These are phyloP conservation scores for Sporothrix phasma DNA, from an alignment of 2,329 filamentous ascomycete genomes.

Conservation along the genomic window DNA sequence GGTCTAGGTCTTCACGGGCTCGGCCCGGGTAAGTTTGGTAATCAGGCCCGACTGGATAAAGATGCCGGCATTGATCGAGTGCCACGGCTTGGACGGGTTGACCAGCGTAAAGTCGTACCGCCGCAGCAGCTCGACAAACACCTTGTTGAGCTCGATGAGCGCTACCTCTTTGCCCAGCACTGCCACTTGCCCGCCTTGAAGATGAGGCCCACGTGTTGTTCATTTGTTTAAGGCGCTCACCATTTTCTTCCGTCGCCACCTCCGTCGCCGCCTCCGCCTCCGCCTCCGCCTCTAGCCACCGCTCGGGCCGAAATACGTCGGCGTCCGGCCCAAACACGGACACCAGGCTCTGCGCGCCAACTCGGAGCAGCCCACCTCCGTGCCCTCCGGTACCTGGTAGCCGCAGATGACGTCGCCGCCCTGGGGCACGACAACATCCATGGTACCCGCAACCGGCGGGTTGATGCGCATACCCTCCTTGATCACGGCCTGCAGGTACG, in stretches of 20 bases:
- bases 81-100: constrained; percentile 21
- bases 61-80: constrained; percentile 23
- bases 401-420: constrained; percentile 31
- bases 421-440: constrained; percentile 27
- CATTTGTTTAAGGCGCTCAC: constrained; percentile 21
- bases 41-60: constrained; percentile 24
- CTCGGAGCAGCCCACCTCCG: constrained; percentile 34
- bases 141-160: constrained; percentile 33
- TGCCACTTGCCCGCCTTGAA: constrained; percentile 32
- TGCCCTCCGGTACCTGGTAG: constrained; percentile 36
- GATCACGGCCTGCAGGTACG: constrained; percentile 41
- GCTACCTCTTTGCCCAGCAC: constrained; percentile 36
- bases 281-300: constrained; percentile 32
- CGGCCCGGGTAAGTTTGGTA: constrained; percentile 22
- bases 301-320: constrained; percentile 34
- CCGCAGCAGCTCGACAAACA: constrained; percentile 21
- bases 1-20: neutral
- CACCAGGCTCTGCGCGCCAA: constrained; percentile 32
- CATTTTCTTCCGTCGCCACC: constrained; percentile 16
- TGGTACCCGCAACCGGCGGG: constrained; percentile 31
- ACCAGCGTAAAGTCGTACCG: constrained; percentile 23
- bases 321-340: constrained; percentile 30
- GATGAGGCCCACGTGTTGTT: constrained; percentile 24
- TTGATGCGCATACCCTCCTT: constrained; percentile 39
- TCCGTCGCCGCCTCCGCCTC: neutral